Percentiles rank a stretch among this genome's conserved stretches.
phyloP scores from a whole-genome alignment of 257 asterid genomes.

The Petunia secreta region DNA sequence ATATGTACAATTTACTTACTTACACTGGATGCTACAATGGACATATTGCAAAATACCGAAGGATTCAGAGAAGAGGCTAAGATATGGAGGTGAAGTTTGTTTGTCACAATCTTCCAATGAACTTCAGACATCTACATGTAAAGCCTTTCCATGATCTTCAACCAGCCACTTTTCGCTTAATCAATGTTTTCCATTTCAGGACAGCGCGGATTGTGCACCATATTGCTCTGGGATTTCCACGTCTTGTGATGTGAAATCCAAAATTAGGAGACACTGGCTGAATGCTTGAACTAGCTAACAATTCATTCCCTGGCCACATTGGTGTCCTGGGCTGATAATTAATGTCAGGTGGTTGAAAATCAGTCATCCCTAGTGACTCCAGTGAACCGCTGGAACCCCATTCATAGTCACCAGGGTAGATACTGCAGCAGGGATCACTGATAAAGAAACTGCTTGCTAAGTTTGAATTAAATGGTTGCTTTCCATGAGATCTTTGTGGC shows the following conservation, averaged over 20 bases:
- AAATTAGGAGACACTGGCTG: constrained; percentile 48
- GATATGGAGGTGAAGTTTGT: constrained; percentile 13
- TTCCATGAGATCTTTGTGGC: constrained; percentile 48
- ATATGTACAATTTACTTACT: constrained; percentile 19
- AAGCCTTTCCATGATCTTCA: constrained; percentile 41
- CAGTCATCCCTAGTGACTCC: constrained; percentile 41
- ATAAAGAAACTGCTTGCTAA: constrained; percentile 44
- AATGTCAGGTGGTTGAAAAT: constrained; percentile 38
- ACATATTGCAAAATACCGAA: neutral
- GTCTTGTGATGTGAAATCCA: constrained; percentile 42
- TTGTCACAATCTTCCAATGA: neutral
- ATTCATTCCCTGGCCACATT: constrained; percentile 49
- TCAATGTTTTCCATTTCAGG: constrained; percentile 72
- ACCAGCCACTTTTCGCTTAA: constrained; percentile 57
- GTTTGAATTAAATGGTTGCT: constrained; percentile 43
- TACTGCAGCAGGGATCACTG: constrained; percentile 43
- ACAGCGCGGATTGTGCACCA: constrained; percentile 86
- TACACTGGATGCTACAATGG: neutral
- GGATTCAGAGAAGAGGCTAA: neutral
- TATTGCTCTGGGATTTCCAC: constrained; percentile 52
- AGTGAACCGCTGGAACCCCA: constrained; percentile 39
- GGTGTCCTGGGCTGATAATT: constrained; percentile 49
- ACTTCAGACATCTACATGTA: constrained; percentile 25
- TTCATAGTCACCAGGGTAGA: constrained; percentile 40
- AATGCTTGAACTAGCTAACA: constrained; percentile 41